Base-by-base conservation (phyloP, 2,329 filamentous ascomycete genomes). In the Alternaria gansuensis region DNA sequence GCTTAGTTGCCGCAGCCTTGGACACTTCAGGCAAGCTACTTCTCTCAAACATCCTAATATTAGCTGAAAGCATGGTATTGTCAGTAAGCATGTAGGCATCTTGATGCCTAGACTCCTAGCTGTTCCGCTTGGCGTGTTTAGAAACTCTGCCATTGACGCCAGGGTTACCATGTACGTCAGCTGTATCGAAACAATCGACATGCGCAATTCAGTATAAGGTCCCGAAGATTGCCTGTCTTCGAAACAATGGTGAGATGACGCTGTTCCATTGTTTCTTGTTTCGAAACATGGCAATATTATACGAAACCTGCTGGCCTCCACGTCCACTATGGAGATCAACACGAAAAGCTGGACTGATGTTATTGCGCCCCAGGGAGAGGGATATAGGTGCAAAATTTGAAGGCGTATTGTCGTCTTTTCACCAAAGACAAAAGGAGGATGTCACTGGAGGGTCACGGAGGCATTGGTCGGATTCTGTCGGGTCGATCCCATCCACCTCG, bases 1-100 rank as follows among this genome's bases (percentile, higher is more conserved):
- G 62, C 49, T 63, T 60, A 60, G 17, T 58, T 64, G 29, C 14
- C 21, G 44, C 44, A 55, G 57, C 62, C 57, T 58, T 63, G 57
- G 51, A 48, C 50, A 48, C 57, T 29, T 52, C 49, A 60, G 43
- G 43, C 51, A 57, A 50, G 57, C 51, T 51, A 56, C 49, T 29
- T 44, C 36, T 49, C 43, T 34, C 43, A 17, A 10, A 14, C 6
- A 28, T 11, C 39, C 55, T 58, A 55, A 59, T 46, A 52, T 57
- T 54, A 58, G 59, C 59, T 63, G 57, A 58, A 58, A 60, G 55
- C 40, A 40, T 37, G 48, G 45, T 41, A 28, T 29, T 46, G 29
- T 56, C 36, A 51, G 54, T 41, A 57, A 52, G 48, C 39, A 45
- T 52, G 54, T 51, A 24, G 48, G 28, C 26, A 39, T 44, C 5